Evolutionary conservation across 2,329 filamentous ascomycete species (phyloP).

Genomic region (Apiospora kogelbergensis): DNA sequence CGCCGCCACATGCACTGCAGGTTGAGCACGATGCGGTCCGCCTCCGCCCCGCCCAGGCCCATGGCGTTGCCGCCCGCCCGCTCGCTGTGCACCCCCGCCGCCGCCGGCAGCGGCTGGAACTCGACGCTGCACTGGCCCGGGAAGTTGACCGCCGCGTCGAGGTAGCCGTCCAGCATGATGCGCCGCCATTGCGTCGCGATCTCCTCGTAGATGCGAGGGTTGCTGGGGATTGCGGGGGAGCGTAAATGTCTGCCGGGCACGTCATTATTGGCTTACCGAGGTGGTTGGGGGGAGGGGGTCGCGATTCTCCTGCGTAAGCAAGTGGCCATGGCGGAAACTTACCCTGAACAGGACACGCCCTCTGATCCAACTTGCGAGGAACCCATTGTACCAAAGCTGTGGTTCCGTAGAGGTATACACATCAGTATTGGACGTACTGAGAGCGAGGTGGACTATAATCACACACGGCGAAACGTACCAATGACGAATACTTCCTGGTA

Average conservation of each 20-base stretch:
- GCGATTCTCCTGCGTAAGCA: too few species aligned
- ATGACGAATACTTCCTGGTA: conserved; percentile 10
- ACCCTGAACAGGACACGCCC: neutral
- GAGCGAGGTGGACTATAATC: too few species aligned
- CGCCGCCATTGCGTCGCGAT: conserved; percentile 30
- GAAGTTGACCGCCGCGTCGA: conserved; percentile 20
- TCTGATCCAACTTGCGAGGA: neutral
- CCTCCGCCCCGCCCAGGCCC: conserved; percentile 21
- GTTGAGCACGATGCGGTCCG: conserved; percentile 25
- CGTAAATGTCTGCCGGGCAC: conserved; percentile 21
- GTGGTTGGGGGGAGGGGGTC: too few species aligned
- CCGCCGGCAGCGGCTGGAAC: conserved; percentile 31
- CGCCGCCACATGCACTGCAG: conserved; percentile 25
- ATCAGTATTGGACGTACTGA: too few species aligned
- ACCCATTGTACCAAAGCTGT: conserved; percentile 19
- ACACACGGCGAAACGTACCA: conserved; percentile 14
- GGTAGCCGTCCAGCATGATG: conserved; percentile 24
- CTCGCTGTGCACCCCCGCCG: conserved; percentile 23
- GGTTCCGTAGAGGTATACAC: conserved; percentile 11
- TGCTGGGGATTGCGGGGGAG: conserved; percentile 23
- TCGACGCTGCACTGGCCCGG: conserved; percentile 29
- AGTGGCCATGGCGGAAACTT: neutral
- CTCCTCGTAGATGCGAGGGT: conserved; percentile 32
- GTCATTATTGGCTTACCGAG: neutral
- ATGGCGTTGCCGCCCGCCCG: conserved; percentile 26